phyloP scores from a whole-genome alignment of 2,329 filamentous ascomycete species.

The Pyrenochaeta sp. region DNA sequence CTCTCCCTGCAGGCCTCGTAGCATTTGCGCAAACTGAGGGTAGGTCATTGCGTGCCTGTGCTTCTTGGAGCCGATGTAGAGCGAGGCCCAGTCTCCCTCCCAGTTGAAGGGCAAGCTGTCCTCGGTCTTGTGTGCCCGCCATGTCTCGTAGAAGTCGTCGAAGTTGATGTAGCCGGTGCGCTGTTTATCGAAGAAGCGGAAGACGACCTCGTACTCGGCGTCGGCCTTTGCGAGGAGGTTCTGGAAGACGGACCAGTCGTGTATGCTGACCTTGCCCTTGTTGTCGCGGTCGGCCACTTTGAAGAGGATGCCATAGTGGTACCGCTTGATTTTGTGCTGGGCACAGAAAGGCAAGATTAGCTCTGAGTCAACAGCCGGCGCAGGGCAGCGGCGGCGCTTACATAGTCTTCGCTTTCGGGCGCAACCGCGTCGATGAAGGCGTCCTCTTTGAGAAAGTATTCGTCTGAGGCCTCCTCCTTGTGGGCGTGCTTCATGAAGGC shows the following conservation, averaged over 20 bases:
- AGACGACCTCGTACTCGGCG: constrained; percentile 98
- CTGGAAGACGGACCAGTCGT: constrained; percentile 93
- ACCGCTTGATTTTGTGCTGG: constrained; percentile 96
- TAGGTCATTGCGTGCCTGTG: constrained; percentile 93
- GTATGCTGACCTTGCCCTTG: constrained; percentile 75
- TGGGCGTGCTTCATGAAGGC: constrained; percentile 79
- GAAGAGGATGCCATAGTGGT: constrained; percentile 95
- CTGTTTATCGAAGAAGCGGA: constrained; percentile 91
- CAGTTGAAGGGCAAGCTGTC: constrained; percentile 93
- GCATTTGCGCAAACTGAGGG: constrained; percentile 96
- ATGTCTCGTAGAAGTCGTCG: constrained; percentile 83
- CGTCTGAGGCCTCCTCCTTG: constrained; percentile 77
- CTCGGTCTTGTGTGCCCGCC: constrained; percentile 86
- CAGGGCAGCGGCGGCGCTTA: constrained; percentile 62
- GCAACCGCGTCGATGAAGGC: constrained; percentile 92
- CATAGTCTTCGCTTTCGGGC: constrained; percentile 87
- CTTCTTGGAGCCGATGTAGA: constrained; percentile 90
- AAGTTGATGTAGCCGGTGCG: constrained; percentile 87
- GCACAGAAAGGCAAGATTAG: constrained; percentile 37
- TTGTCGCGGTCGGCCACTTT: constrained; percentile 82
- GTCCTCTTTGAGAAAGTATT: constrained; percentile 81
- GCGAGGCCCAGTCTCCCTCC: constrained; percentile 93
- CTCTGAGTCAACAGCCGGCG: constrained; percentile 28
- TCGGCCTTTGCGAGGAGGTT: constrained; percentile 93
- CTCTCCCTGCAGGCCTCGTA: constrained; percentile 94